phyloP scores from a whole-genome alignment of 805 yeast species.

The Teunomyces pallodes region DNA sequence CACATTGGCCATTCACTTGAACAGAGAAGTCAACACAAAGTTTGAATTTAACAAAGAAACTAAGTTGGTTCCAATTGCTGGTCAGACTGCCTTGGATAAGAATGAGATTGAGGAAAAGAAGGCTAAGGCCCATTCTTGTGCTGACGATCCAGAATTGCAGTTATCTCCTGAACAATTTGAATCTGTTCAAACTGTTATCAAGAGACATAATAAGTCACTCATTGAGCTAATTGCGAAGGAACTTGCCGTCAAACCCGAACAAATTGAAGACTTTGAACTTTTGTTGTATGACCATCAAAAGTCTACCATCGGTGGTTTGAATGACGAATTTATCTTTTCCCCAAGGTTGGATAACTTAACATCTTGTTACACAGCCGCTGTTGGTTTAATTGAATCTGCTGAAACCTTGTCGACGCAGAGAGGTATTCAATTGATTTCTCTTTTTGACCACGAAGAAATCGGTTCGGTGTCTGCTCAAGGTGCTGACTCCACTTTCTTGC shows the following conservation, averaged over 20 bases:
- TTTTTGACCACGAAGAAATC: slow-evolving; percentile 95
- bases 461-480: slow-evolving; percentile 96
- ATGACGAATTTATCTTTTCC: slow-evolving; percentile 86
- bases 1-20: slow-evolving; percentile 88
- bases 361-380: slow-evolving; percentile 77
- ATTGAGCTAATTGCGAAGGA: slow-evolving; percentile 69
- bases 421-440: slow-evolving; percentile 70
- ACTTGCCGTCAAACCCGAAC: slow-evolving; percentile 46
- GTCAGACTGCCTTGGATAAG: slow-evolving; percentile 38
- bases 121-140: slow-evolving; percentile 33
- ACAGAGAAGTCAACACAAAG: slow-evolving; percentile 70
- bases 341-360: slow-evolving; percentile 90
- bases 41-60: slow-evolving; percentile 89
- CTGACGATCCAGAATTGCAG: slow-evolving; percentile 48
- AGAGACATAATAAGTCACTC: slow-evolving; percentile 75
- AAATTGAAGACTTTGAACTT: slow-evolving; percentile 88
- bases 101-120: slow-evolving; percentile 13
- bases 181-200: slow-evolving; percentile 60
- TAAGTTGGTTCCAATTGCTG: slow-evolving; percentile 83
- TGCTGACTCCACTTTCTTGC: slow-evolving; percentile 88
- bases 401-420: slow-evolving; percentile 42
- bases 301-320: slow-evolving; percentile 81
- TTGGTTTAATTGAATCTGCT: slow-evolving; percentile 62
- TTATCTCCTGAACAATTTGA: slow-evolving; percentile 54
- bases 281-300: slow-evolving; percentile 81